phyloP scores from a whole-genome alignment of 805 yeast genomes.

The Schwanniomyces sp. region DNA sequence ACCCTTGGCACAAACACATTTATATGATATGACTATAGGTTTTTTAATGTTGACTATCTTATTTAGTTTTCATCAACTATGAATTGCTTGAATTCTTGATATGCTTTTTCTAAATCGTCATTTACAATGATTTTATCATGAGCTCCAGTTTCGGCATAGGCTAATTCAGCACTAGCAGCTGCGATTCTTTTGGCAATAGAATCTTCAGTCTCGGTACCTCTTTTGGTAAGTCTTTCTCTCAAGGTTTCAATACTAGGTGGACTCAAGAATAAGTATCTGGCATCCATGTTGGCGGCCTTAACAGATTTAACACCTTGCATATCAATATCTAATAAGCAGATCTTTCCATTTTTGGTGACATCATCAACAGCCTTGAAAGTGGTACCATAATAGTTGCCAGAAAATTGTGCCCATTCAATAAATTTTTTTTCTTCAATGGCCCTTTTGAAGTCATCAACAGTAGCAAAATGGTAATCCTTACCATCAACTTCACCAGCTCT shows the following conservation, averaged over 20 bases:
- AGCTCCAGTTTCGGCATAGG: constrained; percentile 85
- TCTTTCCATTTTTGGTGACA: constrained; percentile 61
- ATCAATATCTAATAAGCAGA: constrained; percentile 94
- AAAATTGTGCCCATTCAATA: constrained; percentile 97
- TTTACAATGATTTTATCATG: constrained; percentile 89
- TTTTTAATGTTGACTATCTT: neutral
- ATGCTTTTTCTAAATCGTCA: constrained; percentile 89
- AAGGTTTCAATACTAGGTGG: constrained; percentile 90
- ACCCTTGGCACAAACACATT: neutral
- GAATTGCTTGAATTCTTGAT: constrained; percentile 74
- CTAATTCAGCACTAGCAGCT: constrained; percentile 89
- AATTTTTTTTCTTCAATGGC: constrained; percentile 75
- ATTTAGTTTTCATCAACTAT: constrained; percentile 46
- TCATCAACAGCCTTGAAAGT: constrained; percentile 81
- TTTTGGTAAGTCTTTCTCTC: constrained; percentile 69
- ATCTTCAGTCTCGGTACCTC: constrained; percentile 95
- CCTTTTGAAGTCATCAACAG: constrained; percentile 75
- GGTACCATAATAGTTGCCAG: constrained; percentile 97
- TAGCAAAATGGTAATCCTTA: constrained; percentile 81
- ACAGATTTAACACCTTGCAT: constrained; percentile 98
- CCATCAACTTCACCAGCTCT: constrained; percentile 91
- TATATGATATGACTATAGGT: neutral
- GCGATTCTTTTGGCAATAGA: constrained; percentile 77
- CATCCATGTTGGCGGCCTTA: constrained; percentile 77
- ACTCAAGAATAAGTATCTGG: constrained; percentile 81